Evolutionary conservation across 2,329 filamentous ascomycete species (phyloP), one percentile per base, ranked within the genome.

Genomic region (Arthrocladium fulminans): DNA sequence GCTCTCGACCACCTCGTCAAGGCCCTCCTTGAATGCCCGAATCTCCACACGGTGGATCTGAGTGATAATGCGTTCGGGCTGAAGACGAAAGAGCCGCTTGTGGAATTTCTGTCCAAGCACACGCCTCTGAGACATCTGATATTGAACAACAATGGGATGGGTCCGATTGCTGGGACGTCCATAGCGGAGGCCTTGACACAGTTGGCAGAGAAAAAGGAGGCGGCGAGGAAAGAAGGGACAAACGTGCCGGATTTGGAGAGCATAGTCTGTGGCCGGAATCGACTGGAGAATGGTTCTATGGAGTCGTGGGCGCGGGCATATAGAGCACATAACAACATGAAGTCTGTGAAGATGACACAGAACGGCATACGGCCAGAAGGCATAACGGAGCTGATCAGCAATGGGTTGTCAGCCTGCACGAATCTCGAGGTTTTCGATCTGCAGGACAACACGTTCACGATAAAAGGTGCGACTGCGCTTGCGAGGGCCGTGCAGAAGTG

Each of bases 1-100:
- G 90, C 92, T 6, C 80, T 98, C 47, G 86, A 85, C 39, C 82
- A 80, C 50, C 81, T 98, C 41, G 81, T 98, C 47, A 88, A 83
- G 34, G 84, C 90, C 3, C 81, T 97, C 35, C 80, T 96, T 49
- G 84, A 88, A 62, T 83, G 94, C 47, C 84, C 86, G 1, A 83
- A 86, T 49, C 83, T 98, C 38, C 84, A 86, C 66, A 96, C 89
- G 24, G 79, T 98, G 69, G 94, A 97, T 68, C 78, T 98, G 34
- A 95, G 90, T 69, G 92, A 98, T 70, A 98, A 98, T 68, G 92
- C 92, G 39, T 98, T 98, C 62, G 92, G 92, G 49, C 80, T 96
- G 53, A 96, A 95, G 70, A 95, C 88, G 13, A 86, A 94, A 66
- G 88, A 87, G 29, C 92, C 90, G 8, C 80, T 98, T 42, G 86